Base-by-base conservation (phyloP, 129 eudicot species). In the Lactuca saligna region DNA sequence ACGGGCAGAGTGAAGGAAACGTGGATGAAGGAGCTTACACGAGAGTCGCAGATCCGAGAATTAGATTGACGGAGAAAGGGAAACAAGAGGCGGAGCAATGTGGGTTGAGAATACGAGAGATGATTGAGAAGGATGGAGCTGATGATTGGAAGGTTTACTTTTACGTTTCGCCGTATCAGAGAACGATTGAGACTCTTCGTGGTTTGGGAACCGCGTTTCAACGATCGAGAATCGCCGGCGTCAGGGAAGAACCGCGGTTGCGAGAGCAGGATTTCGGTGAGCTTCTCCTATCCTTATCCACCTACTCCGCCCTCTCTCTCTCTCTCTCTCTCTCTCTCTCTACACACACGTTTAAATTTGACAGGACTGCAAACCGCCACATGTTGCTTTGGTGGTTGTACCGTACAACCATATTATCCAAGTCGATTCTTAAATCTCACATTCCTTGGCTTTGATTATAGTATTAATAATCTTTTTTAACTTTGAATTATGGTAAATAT, bases 221-320 rank as follows among this genome's bases (percentile, higher is more conserved):
- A 4, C 70, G 82, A 16, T 80, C 86, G 6, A 78, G 94, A 65
- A 86, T 89, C 57, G 96, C 92, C 16, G 96, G 96, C 0, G 85
- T 86, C 3, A 80, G 96, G 50, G 96, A 89, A 56, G 96, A 89
- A 46, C 96, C 96, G 15, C 80, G 96, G 31, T 44, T 89, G 78
- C 73, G 96, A 32, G 96, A 89, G 74, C 96, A 89, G 81, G 96
- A 89, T 78, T 89, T 89, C 64, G 96, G 96, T 89, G 29, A 78
- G 4, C 4, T 15, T 49, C 6, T 57, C 17, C 41, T 37, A 41
- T 55, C 61, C 56, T 50, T 66, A 61, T 61, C 66, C 66, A 44
- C 41, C 66, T 61, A 38, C 41, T 61, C 66, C 17, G 13, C 17
- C 12, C 10, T 58, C 63, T 11, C 20, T 61, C 37, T 46, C 9